These are phyloP conservation scores for Arabidopsis hybrid DNA, from an alignment of 441 rosid species.

Conservation along the genomic window DNA sequence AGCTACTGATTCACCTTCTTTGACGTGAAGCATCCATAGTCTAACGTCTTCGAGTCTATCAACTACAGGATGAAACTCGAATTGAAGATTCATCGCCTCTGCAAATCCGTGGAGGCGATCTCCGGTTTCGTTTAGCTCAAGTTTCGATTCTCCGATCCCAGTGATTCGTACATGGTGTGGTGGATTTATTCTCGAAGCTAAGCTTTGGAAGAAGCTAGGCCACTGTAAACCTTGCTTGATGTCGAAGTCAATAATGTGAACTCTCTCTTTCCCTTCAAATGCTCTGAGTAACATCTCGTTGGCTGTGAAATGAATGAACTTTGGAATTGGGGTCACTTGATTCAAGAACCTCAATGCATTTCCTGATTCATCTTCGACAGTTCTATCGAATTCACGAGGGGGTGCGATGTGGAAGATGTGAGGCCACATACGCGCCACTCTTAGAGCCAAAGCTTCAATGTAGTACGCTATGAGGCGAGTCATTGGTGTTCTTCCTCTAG, in stretches of 20 bases:
- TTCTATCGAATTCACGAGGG: constrained; percentile 84
- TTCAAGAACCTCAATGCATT: constrained; percentile 81
- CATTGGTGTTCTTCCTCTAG: constrained; percentile 62
- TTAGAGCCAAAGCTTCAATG: constrained; percentile 82
- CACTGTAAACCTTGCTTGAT: constrained; percentile 98
- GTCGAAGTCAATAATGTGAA: constrained; percentile 94
- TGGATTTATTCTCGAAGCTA: constrained; percentile 78
- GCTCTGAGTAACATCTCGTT: constrained; percentile 90
- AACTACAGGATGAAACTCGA: constrained; percentile 96
- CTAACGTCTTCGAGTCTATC: constrained; percentile 96
- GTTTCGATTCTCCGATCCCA: constrained; percentile 92
- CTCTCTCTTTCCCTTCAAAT: constrained; percentile 89
- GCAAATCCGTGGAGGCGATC: constrained; percentile 86
- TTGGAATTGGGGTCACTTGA: constrained; percentile 89
- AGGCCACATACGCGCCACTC: constrained; percentile 91
- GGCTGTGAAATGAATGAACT: constrained; percentile 86
- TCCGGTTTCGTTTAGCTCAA: constrained; percentile 89
- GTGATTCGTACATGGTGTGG: constrained; percentile 89
- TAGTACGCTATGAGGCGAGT: constrained; percentile 84
- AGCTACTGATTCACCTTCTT: constrained; percentile 84
- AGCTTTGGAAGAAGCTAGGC: constrained; percentile 95
- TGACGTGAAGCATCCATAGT: constrained; percentile 98
- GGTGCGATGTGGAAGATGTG: constrained; percentile 77
- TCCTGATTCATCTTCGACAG: constrained; percentile 68
- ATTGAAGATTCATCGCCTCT: constrained; percentile 77